phyloP scores from a whole-genome alignment of 768 basidiomycete genomes.

The Hygrophoropsis aurantiaca region DNA sequence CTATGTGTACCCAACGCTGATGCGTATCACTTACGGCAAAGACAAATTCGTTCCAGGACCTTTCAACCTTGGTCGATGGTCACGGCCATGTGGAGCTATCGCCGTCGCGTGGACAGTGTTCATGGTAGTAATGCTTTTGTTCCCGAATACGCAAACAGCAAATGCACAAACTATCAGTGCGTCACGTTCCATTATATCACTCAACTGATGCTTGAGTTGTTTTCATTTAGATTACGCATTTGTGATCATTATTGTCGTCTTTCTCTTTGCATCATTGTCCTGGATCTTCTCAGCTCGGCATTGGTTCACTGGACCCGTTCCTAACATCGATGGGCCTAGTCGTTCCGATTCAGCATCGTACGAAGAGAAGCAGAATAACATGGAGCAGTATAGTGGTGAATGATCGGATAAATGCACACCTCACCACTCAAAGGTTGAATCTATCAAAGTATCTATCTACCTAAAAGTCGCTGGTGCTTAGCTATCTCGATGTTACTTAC shows the following conservation, averaged over 20 bases:
- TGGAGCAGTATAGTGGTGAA: background rate
- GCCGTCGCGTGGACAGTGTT: constrained; percentile 33
- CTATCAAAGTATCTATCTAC: too few relatives aligned
- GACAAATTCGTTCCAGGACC: constrained; percentile 33
- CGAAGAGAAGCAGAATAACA: constrained; percentile 6
- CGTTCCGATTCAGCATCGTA: constrained; percentile 2
- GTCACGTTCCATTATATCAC: constrained; percentile 5
- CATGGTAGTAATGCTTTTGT: constrained; percentile 32
- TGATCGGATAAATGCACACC: background rate
- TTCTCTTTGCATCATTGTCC: constrained; percentile 26
- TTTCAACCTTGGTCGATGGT: constrained; percentile 28
- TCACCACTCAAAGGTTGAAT: too few relatives aligned
- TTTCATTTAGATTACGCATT: constrained; percentile 22
- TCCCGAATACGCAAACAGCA: constrained; percentile 26
- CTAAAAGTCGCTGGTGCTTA: too few relatives aligned
- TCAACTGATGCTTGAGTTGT: too few relatives aligned
- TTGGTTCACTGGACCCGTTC: constrained; percentile 36
- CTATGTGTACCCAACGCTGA: constrained; percentile 35
- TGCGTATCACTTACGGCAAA: constrained; percentile 35
- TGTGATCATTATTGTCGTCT: constrained; percentile 30
- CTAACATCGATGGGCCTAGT: constrained; percentile 21
- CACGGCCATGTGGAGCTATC: constrained; percentile 26
- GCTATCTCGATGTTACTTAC: background rate
- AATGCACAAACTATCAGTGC: constrained; percentile 32
- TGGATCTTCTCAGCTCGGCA: constrained; percentile 35